Evolutionary conservation across 1,284 basidiomycete genomes (phyloP).

Genomic region (Bondarzewia mesenterica): DNA sequence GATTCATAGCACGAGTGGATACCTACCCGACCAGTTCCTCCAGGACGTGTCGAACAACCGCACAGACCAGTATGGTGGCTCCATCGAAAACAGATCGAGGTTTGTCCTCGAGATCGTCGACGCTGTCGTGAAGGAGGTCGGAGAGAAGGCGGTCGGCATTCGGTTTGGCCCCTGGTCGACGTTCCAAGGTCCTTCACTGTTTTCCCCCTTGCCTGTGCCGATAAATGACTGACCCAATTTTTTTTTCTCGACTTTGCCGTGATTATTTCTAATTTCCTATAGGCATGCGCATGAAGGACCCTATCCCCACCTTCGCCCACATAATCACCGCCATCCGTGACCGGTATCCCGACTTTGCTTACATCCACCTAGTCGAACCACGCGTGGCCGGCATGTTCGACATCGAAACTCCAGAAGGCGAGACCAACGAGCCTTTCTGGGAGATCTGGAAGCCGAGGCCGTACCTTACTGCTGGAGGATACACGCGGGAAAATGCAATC

Average conservation of each 20-base stretch:
- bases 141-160: slow-evolving; percentile 34
- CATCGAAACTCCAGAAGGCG: neutral
- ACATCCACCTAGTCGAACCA: slow-evolving; percentile 37
- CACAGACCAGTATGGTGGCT: slow-evolving; percentile 30
- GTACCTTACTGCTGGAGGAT: slow-evolving; percentile 31
- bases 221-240: neutral
- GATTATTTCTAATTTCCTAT: neutral
- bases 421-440: slow-evolving; percentile 26
- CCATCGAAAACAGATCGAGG: slow-evolving; percentile 30
- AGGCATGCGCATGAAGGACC: slow-evolving; percentile 41
- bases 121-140: slow-evolving; percentile 28
- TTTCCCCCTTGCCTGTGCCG: neutral
- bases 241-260: neutral
- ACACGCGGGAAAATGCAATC: slow-evolving; percentile 20
- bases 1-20: slow-evolving; percentile 27
- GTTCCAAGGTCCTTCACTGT: slow-evolving; percentile 23
- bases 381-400: slow-evolving; percentile 14
- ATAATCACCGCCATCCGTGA: slow-evolving; percentile 27
- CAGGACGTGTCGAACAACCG: slow-evolving; percentile 28
- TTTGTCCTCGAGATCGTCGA: slow-evolving; percentile 41
- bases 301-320: slow-evolving; percentile 34
- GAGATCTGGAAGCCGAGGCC: slow-evolving; percentile 22
- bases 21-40: slow-evolving; percentile 18
- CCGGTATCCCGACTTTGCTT: slow-evolving; percentile 40
- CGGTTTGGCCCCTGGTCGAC: slow-evolving; percentile 45